phyloP scores from a whole-genome alignment of 495 filamentous ascomycete species.

The Xylaria longipes region DNA sequence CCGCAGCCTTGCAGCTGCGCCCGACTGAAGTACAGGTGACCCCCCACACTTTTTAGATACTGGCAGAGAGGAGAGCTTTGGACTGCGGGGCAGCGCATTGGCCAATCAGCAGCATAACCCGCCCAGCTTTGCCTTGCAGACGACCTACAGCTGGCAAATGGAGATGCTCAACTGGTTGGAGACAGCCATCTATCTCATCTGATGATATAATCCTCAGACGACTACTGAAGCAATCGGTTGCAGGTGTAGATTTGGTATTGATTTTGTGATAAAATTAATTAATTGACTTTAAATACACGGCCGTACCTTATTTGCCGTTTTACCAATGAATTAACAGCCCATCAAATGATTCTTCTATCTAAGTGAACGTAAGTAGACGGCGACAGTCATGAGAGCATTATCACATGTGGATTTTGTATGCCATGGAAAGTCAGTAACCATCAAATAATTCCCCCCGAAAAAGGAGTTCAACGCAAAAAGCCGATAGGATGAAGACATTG shows the following conservation, averaged over 20 bases:
- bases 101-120: slow-evolving; percentile 22
- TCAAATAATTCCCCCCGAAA: background rate
- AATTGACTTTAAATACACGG: background rate
- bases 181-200: no score
- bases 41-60: background rate
- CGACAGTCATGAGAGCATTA: background rate
- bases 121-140: background rate
- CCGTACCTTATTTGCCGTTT: background rate
- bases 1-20: background rate
- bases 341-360: no score
- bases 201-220: background rate
- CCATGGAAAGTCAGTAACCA: background rate
- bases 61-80: background rate
- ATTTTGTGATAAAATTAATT: background rate
- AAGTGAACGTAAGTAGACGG: no score
- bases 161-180: background rate
- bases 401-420: background rate
- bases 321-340: no score
- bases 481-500: background rate
- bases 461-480: background rate
- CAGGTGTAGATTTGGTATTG: background rate
- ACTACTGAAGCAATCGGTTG: background rate
- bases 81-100: slow-evolving; percentile 24
- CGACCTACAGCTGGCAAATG: slow-evolving; percentile 10
- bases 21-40: background rate